Evolutionary conservation across 176 grass and related monocot species (phyloP).

Genomic region (Aechmea fasciata): DNA sequence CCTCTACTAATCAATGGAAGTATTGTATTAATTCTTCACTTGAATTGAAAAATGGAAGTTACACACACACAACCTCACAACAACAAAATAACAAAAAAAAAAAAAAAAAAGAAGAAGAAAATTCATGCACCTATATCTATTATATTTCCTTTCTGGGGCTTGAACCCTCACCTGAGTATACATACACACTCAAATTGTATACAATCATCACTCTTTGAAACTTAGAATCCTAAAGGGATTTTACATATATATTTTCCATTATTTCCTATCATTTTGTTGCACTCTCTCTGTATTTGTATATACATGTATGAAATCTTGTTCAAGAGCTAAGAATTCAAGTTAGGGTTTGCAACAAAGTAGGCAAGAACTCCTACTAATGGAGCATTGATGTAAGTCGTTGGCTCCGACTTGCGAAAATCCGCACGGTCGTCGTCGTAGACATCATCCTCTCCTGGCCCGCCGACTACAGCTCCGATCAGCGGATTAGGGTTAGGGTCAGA

Average conservation of each 20-base stretch:
- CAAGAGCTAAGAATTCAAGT: background rate
- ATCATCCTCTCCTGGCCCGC: conserved; percentile 85
- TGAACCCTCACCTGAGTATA: conserved; percentile 9
- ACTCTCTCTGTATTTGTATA: background rate
- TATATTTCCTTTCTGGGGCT: background rate
- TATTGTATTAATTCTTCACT: too few species aligned
- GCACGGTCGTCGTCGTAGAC: conserved; percentile 60
- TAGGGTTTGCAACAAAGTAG: conserved; percentile 60
- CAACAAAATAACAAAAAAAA: conserved; percentile 11
- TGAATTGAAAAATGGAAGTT: too few species aligned
- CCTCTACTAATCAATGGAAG: too few species aligned
- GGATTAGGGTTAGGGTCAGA: conserved; percentile 53
- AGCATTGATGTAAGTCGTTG: conserved; percentile 93
- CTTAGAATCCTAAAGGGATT: background rate
- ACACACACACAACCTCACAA: conserved; percentile 1
- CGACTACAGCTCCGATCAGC: conserved; percentile 62
- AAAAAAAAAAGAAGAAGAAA: background rate
- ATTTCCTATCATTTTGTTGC: background rate
- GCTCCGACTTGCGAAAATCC: conserved; percentile 80
- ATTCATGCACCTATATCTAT: too few species aligned
- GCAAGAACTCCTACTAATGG: conserved; percentile 74
- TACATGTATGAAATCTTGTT: background rate
- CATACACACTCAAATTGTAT: background rate
- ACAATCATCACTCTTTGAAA: background rate
- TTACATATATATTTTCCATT: background rate